phyloP scores from a whole-genome alignment of 371 early-diverging fungal species.

The Smittium culicis region DNA sequence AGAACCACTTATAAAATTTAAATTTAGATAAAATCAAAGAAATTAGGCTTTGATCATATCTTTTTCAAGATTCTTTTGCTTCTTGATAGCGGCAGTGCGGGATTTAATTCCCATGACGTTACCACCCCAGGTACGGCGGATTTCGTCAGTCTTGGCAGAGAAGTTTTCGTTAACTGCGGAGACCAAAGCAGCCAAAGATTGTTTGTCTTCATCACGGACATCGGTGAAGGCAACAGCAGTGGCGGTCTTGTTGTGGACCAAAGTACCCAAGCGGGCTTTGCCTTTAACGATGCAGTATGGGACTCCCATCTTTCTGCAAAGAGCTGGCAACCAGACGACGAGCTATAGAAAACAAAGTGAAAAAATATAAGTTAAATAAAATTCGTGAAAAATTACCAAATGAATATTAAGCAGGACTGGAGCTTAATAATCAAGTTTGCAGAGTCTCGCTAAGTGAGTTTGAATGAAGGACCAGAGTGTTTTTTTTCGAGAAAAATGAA shows the following conservation, averaged over 20 bases:
- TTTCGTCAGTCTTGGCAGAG: constrained; percentile 83
- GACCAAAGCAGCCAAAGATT: constrained; percentile 73
- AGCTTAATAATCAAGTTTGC: no score
- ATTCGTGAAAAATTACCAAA: not conserved
- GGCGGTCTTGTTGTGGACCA: constrained; percentile 99
- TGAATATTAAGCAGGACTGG: not conserved
- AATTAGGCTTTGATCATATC: constrained; percentile 6
- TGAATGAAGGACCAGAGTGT: no score
- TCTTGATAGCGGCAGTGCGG: constrained; percentile 66
- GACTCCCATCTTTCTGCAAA: constrained; percentile 99
- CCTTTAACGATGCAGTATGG: constrained; percentile 98
- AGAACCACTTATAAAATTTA: no score
- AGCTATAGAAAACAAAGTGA: constrained; percentile 32
- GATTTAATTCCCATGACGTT: constrained; percentile 93
- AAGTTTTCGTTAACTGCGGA: constrained; percentile 85
- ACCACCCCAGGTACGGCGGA: constrained; percentile 91
- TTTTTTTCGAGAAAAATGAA: no score
- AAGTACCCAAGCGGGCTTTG: constrained; percentile 93
- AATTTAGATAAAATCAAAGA: no score
- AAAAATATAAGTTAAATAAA: constrained; percentile 8
- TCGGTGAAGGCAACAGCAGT: constrained; percentile 93
- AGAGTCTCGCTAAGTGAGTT: no score
- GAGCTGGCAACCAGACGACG: constrained; percentile 98
- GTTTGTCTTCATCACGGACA: constrained; percentile 91
- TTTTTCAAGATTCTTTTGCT: not conserved